A percentile compares a stretch with the other conserved stretches of the same genome.
phyloP scores from a whole-genome alignment of 108 stramenopile species.

The Bacterosira constricta region DNA sequence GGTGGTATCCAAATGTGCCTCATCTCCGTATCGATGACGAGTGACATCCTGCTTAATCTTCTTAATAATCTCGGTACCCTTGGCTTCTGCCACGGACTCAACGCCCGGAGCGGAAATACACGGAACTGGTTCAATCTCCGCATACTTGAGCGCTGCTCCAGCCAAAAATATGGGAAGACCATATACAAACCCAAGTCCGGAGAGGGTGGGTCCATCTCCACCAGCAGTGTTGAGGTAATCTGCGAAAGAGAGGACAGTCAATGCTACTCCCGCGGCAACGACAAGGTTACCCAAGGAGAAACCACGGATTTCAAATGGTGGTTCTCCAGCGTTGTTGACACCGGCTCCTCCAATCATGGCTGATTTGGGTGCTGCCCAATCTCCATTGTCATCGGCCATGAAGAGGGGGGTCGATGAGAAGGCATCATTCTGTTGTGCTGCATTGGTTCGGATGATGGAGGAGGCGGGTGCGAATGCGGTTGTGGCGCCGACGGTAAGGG shows the following conservation, averaged over 20 bases:
- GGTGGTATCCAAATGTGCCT: conserved; percentile 97
- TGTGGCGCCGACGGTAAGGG: not conserved
- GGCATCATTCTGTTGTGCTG: not conserved
- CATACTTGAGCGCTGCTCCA: conserved; percentile 95
- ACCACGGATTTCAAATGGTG: conserved; percentile 98
- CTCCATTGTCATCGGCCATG: conserved; percentile 26
- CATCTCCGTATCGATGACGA: conserved; percentile 97
- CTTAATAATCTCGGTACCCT: conserved; percentile 88
- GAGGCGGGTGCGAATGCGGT: not conserved
- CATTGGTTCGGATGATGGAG: not conserved
- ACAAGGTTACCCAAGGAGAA: conserved; percentile 95
- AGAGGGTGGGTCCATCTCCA: conserved; percentile 79
- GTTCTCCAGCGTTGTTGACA: conserved; percentile 93
- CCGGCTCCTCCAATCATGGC: conserved; percentile 95
- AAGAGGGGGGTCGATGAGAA: not conserved
- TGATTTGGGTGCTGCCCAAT: conserved; percentile 72
- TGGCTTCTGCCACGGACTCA: conserved; percentile 76
- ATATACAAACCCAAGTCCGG: conserved; percentile 96
- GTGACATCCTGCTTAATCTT: conserved; percentile 97
- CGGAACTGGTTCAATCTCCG: conserved; percentile 95
- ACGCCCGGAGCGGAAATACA: conserved; percentile 58
- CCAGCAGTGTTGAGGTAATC: conserved; percentile 91
- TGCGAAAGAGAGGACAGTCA: conserved; percentile 85
- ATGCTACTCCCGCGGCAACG: conserved; percentile 71
- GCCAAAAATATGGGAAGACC: conserved; percentile 95